Percentiles rank a stretch among this genome's conserved stretches.
phyloP scores from a whole-genome alignment of 2,329 filamentous ascomycete genomes.

The Gremmenia infestans region DNA sequence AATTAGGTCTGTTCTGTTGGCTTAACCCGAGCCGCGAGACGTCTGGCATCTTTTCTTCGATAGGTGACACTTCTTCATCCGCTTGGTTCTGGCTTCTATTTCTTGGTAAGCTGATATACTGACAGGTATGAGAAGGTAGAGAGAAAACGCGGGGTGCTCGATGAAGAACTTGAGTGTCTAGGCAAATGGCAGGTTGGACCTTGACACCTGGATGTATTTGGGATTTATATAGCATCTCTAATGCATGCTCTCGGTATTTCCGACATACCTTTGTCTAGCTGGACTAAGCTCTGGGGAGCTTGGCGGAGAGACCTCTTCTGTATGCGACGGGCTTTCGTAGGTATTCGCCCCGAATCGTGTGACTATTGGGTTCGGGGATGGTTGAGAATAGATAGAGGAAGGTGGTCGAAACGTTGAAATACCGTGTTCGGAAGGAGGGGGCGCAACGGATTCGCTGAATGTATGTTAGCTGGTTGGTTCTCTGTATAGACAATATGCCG shows the following conservation, averaged over 20 bases:
- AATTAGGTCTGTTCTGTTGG: constrained; percentile 6
- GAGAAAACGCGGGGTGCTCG: constrained; percentile 14
- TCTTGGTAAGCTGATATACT: constrained; percentile 6
- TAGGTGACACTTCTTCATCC: constrained; percentile 36
- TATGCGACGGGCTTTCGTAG: constrained; percentile 26
- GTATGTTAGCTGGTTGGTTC: constrained; percentile 14
- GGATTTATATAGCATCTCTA: constrained; percentile 14
- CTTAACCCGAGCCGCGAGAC: constrained; percentile 18
- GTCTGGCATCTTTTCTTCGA: constrained; percentile 31
- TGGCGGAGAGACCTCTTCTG: constrained; percentile 38
- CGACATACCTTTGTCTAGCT: constrained; percentile 23
- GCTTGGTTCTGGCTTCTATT: constrained; percentile 18
- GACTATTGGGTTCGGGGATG: constrained; percentile 35
- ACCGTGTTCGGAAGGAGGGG: constrained; percentile 10
- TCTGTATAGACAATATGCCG: constrained; percentile 11
- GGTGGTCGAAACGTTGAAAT: constrained; percentile 40
- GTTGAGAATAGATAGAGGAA: constrained; percentile 60
- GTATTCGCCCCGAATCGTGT: constrained; percentile 26
- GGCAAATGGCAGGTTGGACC: neutral
- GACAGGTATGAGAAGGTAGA: constrained; percentile 20
- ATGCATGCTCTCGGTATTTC: constrained; percentile 10
- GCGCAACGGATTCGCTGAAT: constrained; percentile 16
- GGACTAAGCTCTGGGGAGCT: constrained; percentile 35
- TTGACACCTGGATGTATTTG: neutral
- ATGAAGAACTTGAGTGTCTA: constrained; percentile 14